Conservation (phyloP, 495 filamentous ascomycete species). For the Apodospora peruviana region DNA sequence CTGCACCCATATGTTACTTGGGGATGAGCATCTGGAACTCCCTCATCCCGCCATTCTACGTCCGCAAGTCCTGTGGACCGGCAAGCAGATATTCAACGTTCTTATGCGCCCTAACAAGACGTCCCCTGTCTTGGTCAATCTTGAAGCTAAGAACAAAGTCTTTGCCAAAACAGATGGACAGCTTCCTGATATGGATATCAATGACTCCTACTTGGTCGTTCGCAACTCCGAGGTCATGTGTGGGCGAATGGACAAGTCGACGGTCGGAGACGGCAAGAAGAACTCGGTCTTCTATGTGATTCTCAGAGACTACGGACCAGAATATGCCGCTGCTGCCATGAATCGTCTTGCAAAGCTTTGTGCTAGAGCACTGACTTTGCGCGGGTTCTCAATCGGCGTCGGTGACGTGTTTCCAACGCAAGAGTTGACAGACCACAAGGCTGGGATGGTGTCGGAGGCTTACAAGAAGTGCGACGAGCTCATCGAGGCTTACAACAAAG, state of each 20-base stretch:
- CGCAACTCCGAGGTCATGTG: slow-evolving; percentile 98
- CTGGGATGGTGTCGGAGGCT: slow-evolving; percentile 67
- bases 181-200: slow-evolving; percentile 68
- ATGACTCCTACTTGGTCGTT: slow-evolving; percentile 85
- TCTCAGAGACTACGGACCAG: slow-evolving; percentile 86
- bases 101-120: slow-evolving; percentile 86
- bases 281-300: slow-evolving; percentile 97
- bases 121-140: slow-evolving; percentile 76
- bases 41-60: slow-evolving; percentile 82
- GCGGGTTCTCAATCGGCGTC: slow-evolving; percentile 95
- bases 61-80: slow-evolving; percentile 88
- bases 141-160: slow-evolving; percentile 87
- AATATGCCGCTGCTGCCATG: slow-evolving; percentile 86
- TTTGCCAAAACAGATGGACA: slow-evolving; percentile 51
- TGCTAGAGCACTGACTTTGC: slow-evolving; percentile 78
- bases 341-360: slow-evolving; percentile 88
- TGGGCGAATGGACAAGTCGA: slow-evolving; percentile 95
- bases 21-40: slow-evolving; percentile 67
- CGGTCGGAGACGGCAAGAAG: slow-evolving; percentile 93
- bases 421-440: slow-evolving; percentile 62
- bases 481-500: slow-evolving; percentile 73
- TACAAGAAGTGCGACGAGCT: slow-evolving; percentile 78
- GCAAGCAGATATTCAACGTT: slow-evolving; percentile 94
- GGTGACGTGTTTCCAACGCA: slow-evolving; percentile 82
- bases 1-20: slow-evolving; percentile 90